A percentile compares a stretch with the other conserved stretches of the same genome.
Conservation (phyloP, 495 filamentous ascomycete genomes). For the Aspergillus saccharolyticus region DNA sequence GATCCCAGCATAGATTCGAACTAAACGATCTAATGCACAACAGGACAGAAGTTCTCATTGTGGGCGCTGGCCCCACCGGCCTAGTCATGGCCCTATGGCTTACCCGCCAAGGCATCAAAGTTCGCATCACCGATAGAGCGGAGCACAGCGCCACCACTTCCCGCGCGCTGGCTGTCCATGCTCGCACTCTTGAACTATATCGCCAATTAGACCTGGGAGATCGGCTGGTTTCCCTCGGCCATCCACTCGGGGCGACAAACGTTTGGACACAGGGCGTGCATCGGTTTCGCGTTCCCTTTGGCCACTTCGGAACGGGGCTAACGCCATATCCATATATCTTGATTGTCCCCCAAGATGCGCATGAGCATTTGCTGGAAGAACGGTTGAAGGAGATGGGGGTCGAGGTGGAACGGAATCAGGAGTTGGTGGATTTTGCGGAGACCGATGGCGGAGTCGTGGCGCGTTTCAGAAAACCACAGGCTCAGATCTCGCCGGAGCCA, state of each 20-base stretch:
- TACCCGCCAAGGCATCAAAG: slow-evolving; percentile 26
- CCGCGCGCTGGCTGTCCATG: not conserved
- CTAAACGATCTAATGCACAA: not conserved
- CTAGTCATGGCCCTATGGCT: slow-evolving; percentile 40
- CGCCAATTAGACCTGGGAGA: slow-evolving; percentile 35
- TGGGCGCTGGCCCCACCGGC: slow-evolving; percentile 40
- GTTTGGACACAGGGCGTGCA: slow-evolving; percentile 29
- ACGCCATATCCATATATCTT: slow-evolving; percentile 35
- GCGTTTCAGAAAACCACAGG: slow-evolving; percentile 8
- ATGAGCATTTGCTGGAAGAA: slow-evolving; percentile 34
- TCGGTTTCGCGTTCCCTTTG: slow-evolving; percentile 20
- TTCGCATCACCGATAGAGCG: slow-evolving; percentile 35
- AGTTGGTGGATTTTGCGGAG: slow-evolving; percentile 25
- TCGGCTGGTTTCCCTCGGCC: slow-evolving; percentile 24
- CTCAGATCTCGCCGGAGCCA: not conserved
- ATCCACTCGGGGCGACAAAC: slow-evolving; percentile 32
- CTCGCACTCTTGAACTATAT: slow-evolving; percentile 37
- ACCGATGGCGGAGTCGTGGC: slow-evolving; percentile 24
- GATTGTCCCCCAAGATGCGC: slow-evolving; percentile 28
- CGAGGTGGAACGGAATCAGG: slow-evolving; percentile 27
- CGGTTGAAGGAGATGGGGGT: slow-evolving; percentile 28
- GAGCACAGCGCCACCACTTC: slow-evolving; percentile 10
- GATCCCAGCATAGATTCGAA: not conserved
- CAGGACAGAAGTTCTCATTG: slow-evolving; percentile 34
- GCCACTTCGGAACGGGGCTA: slow-evolving; percentile 23